Evolutionary conservation across 495 filamentous ascomycete genomes (phyloP).

Genomic region (Penicillium paradoxum): DNA sequence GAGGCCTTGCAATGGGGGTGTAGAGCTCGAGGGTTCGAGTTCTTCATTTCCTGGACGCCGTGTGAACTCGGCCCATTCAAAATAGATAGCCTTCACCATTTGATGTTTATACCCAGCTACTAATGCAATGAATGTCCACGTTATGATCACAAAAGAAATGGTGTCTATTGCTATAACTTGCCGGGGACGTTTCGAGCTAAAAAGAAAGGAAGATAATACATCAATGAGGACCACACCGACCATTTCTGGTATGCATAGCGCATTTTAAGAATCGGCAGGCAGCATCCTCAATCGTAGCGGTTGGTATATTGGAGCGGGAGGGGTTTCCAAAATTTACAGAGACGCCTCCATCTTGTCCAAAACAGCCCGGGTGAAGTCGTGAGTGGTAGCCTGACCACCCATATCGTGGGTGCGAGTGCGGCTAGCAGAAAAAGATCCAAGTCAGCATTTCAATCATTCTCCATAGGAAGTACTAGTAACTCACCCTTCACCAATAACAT

Average conservation of each 20-base stretch:
- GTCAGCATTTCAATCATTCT: slow-evolving; percentile 23
- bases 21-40: not conserved
- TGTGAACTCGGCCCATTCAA: not conserved
- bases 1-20: not conserved
- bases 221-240: slow-evolving; percentile 17
- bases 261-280: slow-evolving; percentile 3
- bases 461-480: slow-evolving; percentile 32
- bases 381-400: slow-evolving; percentile 82
- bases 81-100: not conserved
- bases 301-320: slow-evolving; percentile 11
- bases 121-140: slow-evolving; percentile 9
- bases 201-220: slow-evolving; percentile 34
- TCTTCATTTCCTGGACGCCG: not conserved
- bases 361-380: slow-evolving; percentile 92
- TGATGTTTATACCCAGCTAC: slow-evolving; percentile 5
- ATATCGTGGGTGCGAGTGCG: slow-evolving; percentile 87
- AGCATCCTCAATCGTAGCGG: slow-evolving; percentile 22
- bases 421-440: slow-evolving; percentile 37
- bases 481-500: slow-evolving; percentile 91
- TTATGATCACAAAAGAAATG: slow-evolving; percentile 12
- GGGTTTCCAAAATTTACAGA: slow-evolving; percentile 33
- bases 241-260: slow-evolving; percentile 9
- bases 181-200: slow-evolving; percentile 24
- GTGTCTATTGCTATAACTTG: slow-evolving; percentile 29
- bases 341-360: slow-evolving; percentile 83